A percentile compares a stretch with the other conserved stretches of the same genome.
Evolutionary conservation across 1,284 basidiomycete species (phyloP).

Genomic region (Tylopilus sp.): DNA sequence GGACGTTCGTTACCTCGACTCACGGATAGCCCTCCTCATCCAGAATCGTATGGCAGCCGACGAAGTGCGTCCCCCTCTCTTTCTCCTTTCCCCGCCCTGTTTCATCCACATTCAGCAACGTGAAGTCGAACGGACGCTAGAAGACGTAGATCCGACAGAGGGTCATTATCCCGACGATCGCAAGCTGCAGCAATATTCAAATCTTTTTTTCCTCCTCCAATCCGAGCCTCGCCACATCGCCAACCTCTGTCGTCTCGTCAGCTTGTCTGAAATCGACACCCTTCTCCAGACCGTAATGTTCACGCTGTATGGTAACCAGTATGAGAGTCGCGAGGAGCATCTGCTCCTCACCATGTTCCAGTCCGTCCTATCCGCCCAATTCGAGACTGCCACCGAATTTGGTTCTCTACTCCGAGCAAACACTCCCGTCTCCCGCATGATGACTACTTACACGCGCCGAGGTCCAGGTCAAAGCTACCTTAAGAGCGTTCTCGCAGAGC

Average conservation of each 20-base stretch:
- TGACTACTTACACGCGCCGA: slow-evolving; percentile 98
- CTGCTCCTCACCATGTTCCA: slow-evolving; percentile 98
- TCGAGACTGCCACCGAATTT: slow-evolving; percentile 97
- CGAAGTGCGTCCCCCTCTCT: slow-evolving; percentile 57
- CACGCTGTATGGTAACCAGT: slow-evolving; percentile 98
- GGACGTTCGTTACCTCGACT: slow-evolving; percentile 97
- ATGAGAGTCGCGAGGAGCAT: slow-evolving; percentile 98
- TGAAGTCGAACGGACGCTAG: slow-evolving; percentile 90
- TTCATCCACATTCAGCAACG: slow-evolving; percentile 60
- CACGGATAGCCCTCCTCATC: slow-evolving; percentile 94
- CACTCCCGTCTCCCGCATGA: slow-evolving; percentile 98
- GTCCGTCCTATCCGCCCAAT: slow-evolving; percentile 96
- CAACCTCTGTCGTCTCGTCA: slow-evolving; percentile 94
- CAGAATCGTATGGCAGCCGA: slow-evolving; percentile 97
- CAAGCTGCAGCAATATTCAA: slow-evolving; percentile 93
- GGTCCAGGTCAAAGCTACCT: slow-evolving; percentile 98
- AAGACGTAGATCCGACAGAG: slow-evolving; percentile 89
- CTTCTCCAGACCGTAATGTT: slow-evolving; percentile 99
- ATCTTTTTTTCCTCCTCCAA: slow-evolving; percentile 97
- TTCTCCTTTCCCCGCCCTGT: slow-evolving; percentile 2
- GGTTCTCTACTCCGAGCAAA: slow-evolving; percentile 96
- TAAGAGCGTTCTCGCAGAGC: slow-evolving; percentile 93
- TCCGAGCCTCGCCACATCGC: slow-evolving; percentile 97
- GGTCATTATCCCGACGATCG: slow-evolving; percentile 92
- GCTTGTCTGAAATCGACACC: slow-evolving; percentile 94